A percentile compares a stretch with the other conserved stretches of the same genome.
Evolutionary conservation across 2,329 filamentous ascomycete genomes (phyloP).

Genomic region (Berkeleyomyces basicola): DNA sequence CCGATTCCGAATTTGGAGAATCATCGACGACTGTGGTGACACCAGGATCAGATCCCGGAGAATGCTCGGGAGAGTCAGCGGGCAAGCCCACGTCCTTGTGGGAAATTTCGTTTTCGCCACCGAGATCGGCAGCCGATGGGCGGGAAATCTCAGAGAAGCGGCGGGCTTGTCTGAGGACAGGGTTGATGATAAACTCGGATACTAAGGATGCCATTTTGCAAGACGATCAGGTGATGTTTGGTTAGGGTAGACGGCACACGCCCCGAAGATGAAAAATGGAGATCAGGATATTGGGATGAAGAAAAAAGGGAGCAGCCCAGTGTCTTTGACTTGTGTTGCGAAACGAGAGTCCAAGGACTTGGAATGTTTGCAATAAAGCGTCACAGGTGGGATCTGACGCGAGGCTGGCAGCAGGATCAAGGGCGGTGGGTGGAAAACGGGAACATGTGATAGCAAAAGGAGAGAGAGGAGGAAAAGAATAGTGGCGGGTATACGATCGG

Average conservation of each 20-base stretch:
- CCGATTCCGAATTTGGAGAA: background rate
- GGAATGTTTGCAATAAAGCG: background rate
- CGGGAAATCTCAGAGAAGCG: slow-evolving; percentile 40
- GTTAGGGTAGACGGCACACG: background rate
- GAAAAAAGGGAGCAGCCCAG: background rate
- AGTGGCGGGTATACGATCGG: background rate
- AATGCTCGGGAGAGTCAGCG: background rate
- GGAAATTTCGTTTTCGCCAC: slow-evolving; percentile 21
- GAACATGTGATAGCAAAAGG: background rate
- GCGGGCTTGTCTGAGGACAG: slow-evolving; percentile 48
- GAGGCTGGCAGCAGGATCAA: background rate
- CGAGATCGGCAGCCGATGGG: slow-evolving; percentile 20
- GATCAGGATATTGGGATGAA: background rate
- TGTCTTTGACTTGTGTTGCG: background rate
- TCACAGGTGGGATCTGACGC: background rate
- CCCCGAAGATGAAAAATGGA: background rate
- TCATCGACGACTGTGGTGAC: background rate
- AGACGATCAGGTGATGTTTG: background rate
- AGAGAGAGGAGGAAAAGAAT: background rate
- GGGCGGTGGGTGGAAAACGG: background rate
- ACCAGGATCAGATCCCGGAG: background rate
- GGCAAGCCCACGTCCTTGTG: slow-evolving; percentile 16
- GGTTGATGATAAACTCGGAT: slow-evolving; percentile 48
- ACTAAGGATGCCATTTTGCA: slow-evolving; percentile 43
- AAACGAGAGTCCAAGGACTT: background rate